Evolutionary conservation across 495 filamentous ascomycete genomes (phyloP).

Genomic region (Tuber aestivum): DNA sequence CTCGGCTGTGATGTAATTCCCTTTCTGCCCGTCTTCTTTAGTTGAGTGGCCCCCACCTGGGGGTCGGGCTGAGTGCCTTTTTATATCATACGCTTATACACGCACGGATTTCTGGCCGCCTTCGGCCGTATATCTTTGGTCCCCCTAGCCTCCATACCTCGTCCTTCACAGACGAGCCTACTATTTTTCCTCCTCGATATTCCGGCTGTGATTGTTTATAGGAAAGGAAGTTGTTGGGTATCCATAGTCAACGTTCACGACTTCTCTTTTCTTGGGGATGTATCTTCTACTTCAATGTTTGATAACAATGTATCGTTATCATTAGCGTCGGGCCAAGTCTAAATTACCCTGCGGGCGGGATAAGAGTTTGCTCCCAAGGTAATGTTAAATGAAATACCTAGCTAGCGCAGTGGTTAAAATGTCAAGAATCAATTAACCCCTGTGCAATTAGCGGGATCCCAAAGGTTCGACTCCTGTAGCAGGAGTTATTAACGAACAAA

Average conservation of each 20-base stretch:
- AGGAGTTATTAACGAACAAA: background rate
- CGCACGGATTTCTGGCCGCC: background rate
- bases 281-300: background rate
- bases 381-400: background rate
- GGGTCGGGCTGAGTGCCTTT: background rate
- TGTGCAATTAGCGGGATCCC: background rate
- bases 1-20: background rate
- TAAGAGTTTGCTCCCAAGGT: background rate
- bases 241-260: background rate
- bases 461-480: background rate
- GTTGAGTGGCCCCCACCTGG: background rate
- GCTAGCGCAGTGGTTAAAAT: background rate
- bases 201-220: background rate
- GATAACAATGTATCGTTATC: background rate
- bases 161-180: background rate
- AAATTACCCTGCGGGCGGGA: background rate
- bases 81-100: background rate
- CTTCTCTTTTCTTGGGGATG: background rate
- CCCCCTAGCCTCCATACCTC: background rate
- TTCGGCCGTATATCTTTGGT: background rate
- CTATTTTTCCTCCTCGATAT: background rate
- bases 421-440: background rate
- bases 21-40: background rate
- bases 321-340: background rate
- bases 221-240: background rate